Evolutionary conservation across 108 stramenopile genomes (phyloP), one percentile per base, ranked within the genome.

Genomic region (Skeletonema costatum): DNA sequence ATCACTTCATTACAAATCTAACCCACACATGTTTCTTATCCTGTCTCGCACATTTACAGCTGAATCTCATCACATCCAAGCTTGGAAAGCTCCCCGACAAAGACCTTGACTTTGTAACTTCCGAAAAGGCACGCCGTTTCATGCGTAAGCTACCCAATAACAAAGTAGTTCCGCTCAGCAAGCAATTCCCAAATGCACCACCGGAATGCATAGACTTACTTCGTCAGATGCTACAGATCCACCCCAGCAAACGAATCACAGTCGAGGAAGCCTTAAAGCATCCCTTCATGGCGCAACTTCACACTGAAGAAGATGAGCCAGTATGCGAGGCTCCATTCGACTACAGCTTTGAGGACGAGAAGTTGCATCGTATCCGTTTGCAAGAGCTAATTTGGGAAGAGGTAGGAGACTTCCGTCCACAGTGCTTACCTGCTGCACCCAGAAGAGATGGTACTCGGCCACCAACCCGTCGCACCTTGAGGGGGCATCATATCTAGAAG

Each of bases 51-150:
- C 41, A 25, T 32, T 5, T 19, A 25, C 44, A 91, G 94, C 76
- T 97, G 25, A 94, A 94, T 39, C 85, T 93, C 53, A 98, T 98
- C 58, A 84, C 77, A 31, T 84, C 85, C 44, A 98, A 98, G 74
- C 86, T 98, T 60, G 98, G 98, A 29, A 98, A 97, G 69, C 93
- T 98, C 9, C 59, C 90, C 0, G 97, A 96, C 44, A 66, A 75
- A 35, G 97, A 99, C 64, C 86, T 99, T 5, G 97, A 97, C 73
- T 99, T 98, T 60, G 95, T 98, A 13, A 96, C 93, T 48, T 93
- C 92, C 17, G 93, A 94, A 29, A 96, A 96, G 77, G 97, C 97
- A n/a, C 88, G 85, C 30, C 86, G 91, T 9, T 98, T 98, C 72
- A 93, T 98, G 94, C 53, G 87, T 32, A 93, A 93, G 75, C 92